These are phyloP conservation scores for Glycyrrhiza uralensis DNA, from an alignment of 306 rosid genomes.

Conservation along the genomic window DNA sequence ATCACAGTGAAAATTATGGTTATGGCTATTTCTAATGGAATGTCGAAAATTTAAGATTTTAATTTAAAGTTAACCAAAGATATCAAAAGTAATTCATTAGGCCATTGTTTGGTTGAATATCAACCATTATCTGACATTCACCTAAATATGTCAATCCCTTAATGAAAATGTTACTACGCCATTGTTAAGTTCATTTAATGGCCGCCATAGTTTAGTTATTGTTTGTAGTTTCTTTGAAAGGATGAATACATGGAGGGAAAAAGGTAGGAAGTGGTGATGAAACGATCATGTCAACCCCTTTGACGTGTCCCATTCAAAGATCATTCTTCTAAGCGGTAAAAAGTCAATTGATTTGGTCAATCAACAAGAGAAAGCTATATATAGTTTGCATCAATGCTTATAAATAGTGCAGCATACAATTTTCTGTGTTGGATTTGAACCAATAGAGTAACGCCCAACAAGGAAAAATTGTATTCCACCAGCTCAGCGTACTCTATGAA, in stretches of 20 bases:
- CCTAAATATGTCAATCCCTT: neutral
- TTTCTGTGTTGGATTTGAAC: neutral
- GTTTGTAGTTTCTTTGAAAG: neutral
- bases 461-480: neutral
- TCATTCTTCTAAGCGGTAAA: too few relatives aligned
- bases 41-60: too few relatives aligned
- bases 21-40: too few relatives aligned
- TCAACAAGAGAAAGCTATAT: neutral
- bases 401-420: neutral
- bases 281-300: neutral
- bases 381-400: neutral
- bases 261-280: neutral
- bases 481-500: too few relatives aligned
- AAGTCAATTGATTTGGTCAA: neutral
- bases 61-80: too few relatives aligned
- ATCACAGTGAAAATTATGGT: too few relatives aligned
- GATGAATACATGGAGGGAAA: neutral
- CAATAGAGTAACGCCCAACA: neutral
- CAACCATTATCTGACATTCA: neutral
- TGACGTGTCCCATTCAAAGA: too few relatives aligned
- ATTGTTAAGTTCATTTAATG: neutral
- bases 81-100: too few relatives aligned
- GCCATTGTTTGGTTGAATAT: neutral
- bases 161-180: neutral
- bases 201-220: neutral